A percentile compares a stretch with the other conserved stretches of the same genome.
phyloP scores from a whole-genome alignment of 495 filamentous ascomycete genomes.

The Evernia prunastri region DNA sequence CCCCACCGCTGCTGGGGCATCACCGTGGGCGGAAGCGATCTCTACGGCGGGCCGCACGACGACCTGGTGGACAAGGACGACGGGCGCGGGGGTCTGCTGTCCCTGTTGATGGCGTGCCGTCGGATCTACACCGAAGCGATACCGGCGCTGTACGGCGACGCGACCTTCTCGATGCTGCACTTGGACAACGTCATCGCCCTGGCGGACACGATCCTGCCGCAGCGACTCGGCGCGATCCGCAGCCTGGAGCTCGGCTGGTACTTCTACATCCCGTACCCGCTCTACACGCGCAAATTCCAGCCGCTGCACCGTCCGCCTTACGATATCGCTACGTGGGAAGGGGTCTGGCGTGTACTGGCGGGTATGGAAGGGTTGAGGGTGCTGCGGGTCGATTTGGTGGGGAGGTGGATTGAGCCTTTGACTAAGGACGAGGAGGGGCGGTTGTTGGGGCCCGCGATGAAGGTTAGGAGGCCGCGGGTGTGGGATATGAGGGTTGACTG shows the following conservation, averaged over 20 bases:
- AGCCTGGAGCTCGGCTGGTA: not conserved
- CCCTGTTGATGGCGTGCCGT: not conserved
- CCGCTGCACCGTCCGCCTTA: not conserved
- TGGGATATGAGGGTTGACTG: not conserved
- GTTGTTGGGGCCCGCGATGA: not conserved
- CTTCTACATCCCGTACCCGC: not conserved
- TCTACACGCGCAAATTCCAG: not conserved
- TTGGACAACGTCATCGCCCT: not conserved
- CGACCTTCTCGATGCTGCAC: not conserved
- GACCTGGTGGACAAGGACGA: not conserved
- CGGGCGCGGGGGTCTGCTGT: not conserved
- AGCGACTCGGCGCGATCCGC: not conserved
- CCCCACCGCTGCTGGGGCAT: not conserved
- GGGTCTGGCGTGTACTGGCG: not conserved
- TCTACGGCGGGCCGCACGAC: not conserved
- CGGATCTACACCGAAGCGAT: constrained; percentile 2
- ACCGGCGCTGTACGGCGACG: not conserved
- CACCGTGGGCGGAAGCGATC: not conserved
- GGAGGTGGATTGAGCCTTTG: not conserved
- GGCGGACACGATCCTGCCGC: not conserved
- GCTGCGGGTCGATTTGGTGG: not conserved
- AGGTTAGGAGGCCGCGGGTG: not conserved
- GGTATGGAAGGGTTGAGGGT: not conserved
- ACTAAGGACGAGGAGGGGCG: not conserved
- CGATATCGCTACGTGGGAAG: not conserved